Conservation (phyloP, 2,329 filamentous ascomycete species). For the Claviceps paspali region DNA sequence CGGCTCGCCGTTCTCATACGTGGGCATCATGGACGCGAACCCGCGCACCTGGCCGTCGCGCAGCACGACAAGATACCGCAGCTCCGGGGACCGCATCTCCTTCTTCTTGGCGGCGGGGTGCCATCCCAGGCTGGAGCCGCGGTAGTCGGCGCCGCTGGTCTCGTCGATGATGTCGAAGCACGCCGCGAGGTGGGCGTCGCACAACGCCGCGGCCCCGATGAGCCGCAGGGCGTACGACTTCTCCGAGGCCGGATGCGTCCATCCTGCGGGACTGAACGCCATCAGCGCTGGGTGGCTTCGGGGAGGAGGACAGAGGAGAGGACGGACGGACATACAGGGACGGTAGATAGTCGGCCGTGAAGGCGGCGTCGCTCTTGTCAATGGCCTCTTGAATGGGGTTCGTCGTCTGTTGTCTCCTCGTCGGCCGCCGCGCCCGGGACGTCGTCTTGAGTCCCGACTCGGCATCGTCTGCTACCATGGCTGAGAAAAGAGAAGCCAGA, state of each 20-base stretch:
- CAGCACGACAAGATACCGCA: slow-evolving; percentile 53
- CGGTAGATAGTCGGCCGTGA: slow-evolving; percentile 2
- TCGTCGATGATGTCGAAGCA: slow-evolving; percentile 44
- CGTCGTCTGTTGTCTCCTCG: background rate
- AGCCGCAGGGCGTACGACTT: slow-evolving; percentile 29
- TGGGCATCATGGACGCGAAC: slow-evolving; percentile 59
- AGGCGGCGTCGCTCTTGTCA: slow-evolving; percentile 2
- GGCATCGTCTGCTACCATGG: background rate
- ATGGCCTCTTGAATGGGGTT: slow-evolving; percentile 1
- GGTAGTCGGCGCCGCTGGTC: slow-evolving; percentile 52
- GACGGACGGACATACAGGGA: slow-evolving; percentile 18
- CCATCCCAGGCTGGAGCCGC: slow-evolving; percentile 48
- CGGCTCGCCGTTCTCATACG: slow-evolving; percentile 46
- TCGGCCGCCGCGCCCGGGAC: background rate
- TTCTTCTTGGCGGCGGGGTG: slow-evolving; percentile 40
- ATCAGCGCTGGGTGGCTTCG: too few relatives aligned
- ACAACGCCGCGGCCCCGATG: slow-evolving; percentile 22
- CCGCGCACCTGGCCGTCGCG: slow-evolving; percentile 23
- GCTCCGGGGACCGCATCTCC: slow-evolving; percentile 53
- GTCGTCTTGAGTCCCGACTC: background rate
- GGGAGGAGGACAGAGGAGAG: background rate
- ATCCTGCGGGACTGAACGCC: slow-evolving; percentile 15
- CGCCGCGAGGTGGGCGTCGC: slow-evolving; percentile 28
- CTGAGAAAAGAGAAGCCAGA: too few relatives aligned
- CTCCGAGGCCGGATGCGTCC: slow-evolving; percentile 34